Conservation (phyloP, 2,329 filamentous ascomycete genomes). For the Fusarium hostae region DNA sequence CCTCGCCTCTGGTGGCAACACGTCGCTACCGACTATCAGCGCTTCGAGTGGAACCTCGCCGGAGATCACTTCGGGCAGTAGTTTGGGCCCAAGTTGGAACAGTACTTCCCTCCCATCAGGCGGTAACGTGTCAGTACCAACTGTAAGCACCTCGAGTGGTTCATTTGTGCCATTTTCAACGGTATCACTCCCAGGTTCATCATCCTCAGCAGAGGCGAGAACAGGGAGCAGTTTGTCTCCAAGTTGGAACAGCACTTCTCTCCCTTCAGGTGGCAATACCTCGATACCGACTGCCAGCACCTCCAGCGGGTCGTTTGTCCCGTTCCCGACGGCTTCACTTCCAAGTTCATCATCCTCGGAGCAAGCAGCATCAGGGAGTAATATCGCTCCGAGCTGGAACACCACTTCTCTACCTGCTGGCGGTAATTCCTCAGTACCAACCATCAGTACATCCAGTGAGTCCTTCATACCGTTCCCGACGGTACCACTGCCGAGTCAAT, state of each 20-base stretch:
- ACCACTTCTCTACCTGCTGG: background rate
- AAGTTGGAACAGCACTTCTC: background rate
- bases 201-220: background rate
- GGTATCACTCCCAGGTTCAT: accelerated
- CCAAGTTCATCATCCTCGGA: background rate
- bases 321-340: background rate
- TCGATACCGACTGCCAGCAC: background rate
- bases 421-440: background rate
- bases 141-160: background rate
- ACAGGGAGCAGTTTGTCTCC: background rate
- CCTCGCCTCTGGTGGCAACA: background rate
- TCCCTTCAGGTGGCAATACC: background rate
- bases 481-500: background rate
- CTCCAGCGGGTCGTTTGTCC: background rate
- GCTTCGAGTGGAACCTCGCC: background rate
- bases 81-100: background rate
- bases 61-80: background rate
- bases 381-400: background rate
- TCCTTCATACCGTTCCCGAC: background rate
- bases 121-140: background rate
- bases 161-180: background rate
- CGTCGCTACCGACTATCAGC: background rate
- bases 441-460: background rate
- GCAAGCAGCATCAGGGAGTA: background rate
- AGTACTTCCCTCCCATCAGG: background rate